Evolutionary conservation across 495 filamentous ascomycete species (phyloP).

Genomic region (Podospora sp.): DNA sequence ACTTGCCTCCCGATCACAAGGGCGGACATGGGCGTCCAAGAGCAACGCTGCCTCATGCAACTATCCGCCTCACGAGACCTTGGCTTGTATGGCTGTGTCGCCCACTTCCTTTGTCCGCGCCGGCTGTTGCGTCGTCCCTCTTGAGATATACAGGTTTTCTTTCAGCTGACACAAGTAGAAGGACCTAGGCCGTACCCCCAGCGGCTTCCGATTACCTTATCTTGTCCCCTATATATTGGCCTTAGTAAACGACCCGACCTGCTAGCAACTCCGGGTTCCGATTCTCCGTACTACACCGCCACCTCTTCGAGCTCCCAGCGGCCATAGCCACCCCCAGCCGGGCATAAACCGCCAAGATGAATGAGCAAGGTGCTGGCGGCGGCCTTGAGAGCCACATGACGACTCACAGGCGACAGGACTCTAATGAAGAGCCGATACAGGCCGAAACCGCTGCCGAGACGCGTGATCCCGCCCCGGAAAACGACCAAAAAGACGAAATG

Average conservation of each 20-base stretch:
- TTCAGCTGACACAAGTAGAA: constrained; percentile 18
- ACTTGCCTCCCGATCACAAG: constrained; percentile 20
- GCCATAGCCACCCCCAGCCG: background rate
- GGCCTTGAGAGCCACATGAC: constrained; percentile 50
- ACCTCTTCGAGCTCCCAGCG: background rate
- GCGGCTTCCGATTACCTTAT: background rate
- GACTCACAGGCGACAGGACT: constrained; percentile 41
- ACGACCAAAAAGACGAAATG: constrained; percentile 21
- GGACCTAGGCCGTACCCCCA: constrained; percentile 7
- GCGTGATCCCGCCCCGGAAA: constrained; percentile 29
- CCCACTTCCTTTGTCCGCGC: constrained; percentile 7
- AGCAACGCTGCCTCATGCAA: constrained; percentile 13
- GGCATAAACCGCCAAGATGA: constrained; percentile 35
- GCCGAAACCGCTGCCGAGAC: constrained; percentile 34
- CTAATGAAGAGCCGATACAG: constrained; percentile 37
- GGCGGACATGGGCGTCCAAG: constrained; percentile 14
- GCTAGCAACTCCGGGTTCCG: background rate
- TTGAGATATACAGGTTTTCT: background rate
- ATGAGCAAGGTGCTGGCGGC: constrained; percentile 49
- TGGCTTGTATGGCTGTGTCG: constrained; percentile 1
- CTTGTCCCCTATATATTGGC: background rate
- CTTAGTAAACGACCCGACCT: background rate
- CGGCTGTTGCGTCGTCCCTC: background rate
- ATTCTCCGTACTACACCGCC: background rate
- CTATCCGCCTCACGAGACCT: constrained; percentile 20